Evolutionary conservation across 176 grass and related monocot species (phyloP), one percentile per base, ranked within the genome.

Genomic region (Carex myosuroides): DNA sequence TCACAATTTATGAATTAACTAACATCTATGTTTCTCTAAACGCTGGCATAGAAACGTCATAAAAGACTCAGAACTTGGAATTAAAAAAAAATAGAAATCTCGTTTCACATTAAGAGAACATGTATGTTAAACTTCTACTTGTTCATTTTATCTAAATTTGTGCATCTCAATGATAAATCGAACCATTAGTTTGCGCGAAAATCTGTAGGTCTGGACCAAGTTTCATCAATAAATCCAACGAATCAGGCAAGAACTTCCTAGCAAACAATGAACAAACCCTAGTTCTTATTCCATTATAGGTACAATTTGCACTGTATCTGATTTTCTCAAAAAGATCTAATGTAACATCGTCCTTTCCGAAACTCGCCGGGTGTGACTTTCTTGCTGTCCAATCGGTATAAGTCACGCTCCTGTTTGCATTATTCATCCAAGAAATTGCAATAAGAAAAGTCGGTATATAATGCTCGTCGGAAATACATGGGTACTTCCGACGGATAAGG

Each of bases 181-280:
- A 75, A 85, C 33, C 17, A 75, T 37, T 74, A 37, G 68, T 20
- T 81, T 33, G 89, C 13, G 58, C 85, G 30, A 89, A 88, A 0
- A 81, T 89, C 85, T 91, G 86, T n/a, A 97, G 48, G 17, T 85
- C 87, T 21, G 90, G 88, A 53, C 89, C 92, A 3, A 92, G 33
- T 2, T 75, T 46, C 55, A 97, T 73, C 90, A 97, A 44, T 64
- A 67, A 80, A 10, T 53, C 32, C 18, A 92, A 83, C 5, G 92
- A 5, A 63, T 91, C 87, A 0, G 92, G 87, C 61, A 86, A 35
- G 89, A 97, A 97, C 81, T 97, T 97, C 70, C 94, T 87, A 10
- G 89, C 89, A 22, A 94, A 97, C 91, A 94, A 60, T 86, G 72
- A 86, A 66, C 89, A 94, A 14, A 89, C 16, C 7, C 83, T 87